Conservation (phyloP, 2,329 filamentous ascomycete genomes). For the Colletotrichum sublineola region DNA sequence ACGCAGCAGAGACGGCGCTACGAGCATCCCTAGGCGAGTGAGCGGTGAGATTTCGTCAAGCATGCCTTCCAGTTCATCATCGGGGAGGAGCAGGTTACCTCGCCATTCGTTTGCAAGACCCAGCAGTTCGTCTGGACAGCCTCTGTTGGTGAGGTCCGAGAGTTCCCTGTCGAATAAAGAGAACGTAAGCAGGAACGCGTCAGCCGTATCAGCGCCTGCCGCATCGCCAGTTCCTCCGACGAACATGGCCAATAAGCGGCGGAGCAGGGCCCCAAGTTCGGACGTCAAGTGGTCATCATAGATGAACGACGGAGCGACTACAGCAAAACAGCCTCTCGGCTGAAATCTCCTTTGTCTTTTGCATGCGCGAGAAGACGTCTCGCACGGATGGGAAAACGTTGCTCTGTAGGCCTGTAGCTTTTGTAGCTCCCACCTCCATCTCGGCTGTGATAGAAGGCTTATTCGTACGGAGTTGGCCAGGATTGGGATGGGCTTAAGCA, state of each 20-base stretch:
- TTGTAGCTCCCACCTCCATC: not conserved
- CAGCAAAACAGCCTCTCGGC: not conserved
- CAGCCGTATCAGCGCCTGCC: constrained; percentile 35
- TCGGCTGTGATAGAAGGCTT: not conserved
- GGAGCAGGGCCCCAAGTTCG: constrained; percentile 43
- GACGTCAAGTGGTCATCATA: constrained; percentile 43
- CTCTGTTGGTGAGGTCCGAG: constrained; percentile 53
- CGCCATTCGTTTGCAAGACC: constrained; percentile 51
- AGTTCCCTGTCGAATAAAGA: constrained; percentile 58
- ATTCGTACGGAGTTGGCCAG: not conserved
- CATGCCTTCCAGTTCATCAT: constrained; percentile 37
- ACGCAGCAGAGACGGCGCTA: constrained; percentile 57
- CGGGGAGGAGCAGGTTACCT: constrained; percentile 56
- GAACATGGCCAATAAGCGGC: constrained; percentile 36
- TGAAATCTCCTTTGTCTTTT: constrained; percentile 29
- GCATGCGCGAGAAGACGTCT: constrained; percentile 25
- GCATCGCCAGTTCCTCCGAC: constrained; percentile 39
- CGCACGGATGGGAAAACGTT: constrained; percentile 9
- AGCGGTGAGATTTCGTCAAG: constrained; percentile 53
- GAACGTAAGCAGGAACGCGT: constrained; percentile 47
- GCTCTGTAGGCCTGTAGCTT: not conserved
- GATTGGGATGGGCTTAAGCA: not conserved
- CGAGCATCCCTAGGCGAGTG: constrained; percentile 58
- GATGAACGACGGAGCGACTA: not conserved
- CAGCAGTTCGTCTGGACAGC: constrained; percentile 45